Percentiles rank a stretch among this genome's conserved stretches.
Evolutionary conservation across 2,329 filamentous ascomycete species (phyloP).

Genomic region (Dryadomyces sulphureus): DNA sequence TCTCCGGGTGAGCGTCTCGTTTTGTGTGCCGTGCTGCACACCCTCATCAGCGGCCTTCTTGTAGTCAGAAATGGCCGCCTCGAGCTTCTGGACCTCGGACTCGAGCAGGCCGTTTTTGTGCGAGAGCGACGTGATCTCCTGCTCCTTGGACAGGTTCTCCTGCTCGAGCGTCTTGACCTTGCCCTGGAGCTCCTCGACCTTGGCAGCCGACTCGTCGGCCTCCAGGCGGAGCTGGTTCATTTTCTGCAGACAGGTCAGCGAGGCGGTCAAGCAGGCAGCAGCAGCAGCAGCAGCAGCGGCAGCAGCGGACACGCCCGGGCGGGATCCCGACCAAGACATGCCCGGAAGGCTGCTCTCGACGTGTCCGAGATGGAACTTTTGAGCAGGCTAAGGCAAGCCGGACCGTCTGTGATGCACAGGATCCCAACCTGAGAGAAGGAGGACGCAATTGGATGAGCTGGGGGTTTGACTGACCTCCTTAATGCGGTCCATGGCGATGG

Average conservation of each 20-base stretch:
- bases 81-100: conserved; percentile 82
- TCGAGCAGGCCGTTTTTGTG: conserved; percentile 94
- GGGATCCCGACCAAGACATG: too few relatives aligned
- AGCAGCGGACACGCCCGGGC: too few relatives aligned
- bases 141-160: conserved; percentile 91
- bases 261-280: too few relatives aligned
- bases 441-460: background rate
- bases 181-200: conserved; percentile 73
- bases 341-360: too few relatives aligned
- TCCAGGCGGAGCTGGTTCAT: conserved; percentile 90
- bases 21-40: conserved; percentile 70
- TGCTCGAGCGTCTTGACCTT: conserved; percentile 87
- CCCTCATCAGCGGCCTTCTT: conserved; percentile 79
- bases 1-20: conserved; percentile 81
- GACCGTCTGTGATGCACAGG: too few relatives aligned
- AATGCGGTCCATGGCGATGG: conserved; percentile 59
- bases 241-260: conserved; percentile 44
- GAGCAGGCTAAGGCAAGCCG: too few relatives aligned
- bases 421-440: too few relatives aligned
- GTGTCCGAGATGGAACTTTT: too few relatives aligned
- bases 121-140: conserved; percentile 90
- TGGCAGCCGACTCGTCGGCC: conserved; percentile 68
- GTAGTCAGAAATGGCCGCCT: conserved; percentile 66
- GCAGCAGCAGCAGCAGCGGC: too few relatives aligned
- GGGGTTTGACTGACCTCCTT: conserved; percentile 55